Evolutionary conservation across 2,329 filamentous ascomycete genomes (phyloP).

Genomic region (Trichophyton equinum): DNA sequence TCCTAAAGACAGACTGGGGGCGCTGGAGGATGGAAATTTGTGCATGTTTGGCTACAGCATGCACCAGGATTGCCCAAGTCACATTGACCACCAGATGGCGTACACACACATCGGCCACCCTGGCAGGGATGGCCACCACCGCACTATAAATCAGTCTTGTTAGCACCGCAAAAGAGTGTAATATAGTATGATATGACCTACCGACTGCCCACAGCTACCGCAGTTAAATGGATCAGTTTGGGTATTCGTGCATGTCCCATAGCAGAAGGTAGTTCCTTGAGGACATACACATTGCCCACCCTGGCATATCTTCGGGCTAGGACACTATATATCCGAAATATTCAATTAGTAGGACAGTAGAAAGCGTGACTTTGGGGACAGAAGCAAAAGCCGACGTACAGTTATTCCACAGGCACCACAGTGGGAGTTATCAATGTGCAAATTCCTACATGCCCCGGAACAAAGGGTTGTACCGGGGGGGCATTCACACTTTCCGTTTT

Average conservation of each 20-base stretch:
- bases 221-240: not conserved
- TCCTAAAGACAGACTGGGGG: not conserved
- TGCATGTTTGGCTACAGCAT: not conserved
- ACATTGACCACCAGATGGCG: not conserved
- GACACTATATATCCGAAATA: not conserved
- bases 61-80: not conserved
- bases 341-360: not conserved
- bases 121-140: not conserved
- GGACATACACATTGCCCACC: not conserved
- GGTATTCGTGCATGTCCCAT: not conserved
- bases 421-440: not conserved
- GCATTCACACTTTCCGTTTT: not conserved
- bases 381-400: not conserved
- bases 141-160: not conserved
- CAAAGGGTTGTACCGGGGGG: not conserved
- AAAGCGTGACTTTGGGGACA: no score
- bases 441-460: not conserved
- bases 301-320: not conserved
- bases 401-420: not conserved
- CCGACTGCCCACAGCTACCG: not conserved
- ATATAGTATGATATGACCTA: not conserved
- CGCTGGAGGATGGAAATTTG: not conserved
- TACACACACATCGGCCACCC: not conserved
- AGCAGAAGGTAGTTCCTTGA: not conserved
- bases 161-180: not conserved